Conservation (phyloP, 2,329 filamentous ascomycete species). For the Talaromyces sp. region DNA sequence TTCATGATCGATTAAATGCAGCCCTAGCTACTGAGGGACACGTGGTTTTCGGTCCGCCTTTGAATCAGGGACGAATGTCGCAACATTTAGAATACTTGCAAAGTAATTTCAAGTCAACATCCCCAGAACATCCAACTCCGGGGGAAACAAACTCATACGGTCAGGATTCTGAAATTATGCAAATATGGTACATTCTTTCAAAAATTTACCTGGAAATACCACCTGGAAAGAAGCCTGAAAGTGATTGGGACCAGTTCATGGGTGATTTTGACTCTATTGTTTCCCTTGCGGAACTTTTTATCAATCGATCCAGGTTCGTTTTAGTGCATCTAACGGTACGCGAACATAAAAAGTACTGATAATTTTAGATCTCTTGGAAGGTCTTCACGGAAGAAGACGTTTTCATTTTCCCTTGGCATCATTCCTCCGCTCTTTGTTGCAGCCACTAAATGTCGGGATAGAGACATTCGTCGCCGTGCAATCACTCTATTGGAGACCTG, state of each 20-base stretch:
- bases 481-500: neutral
- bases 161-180: neutral
- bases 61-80: neutral
- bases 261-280: neutral
- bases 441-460: neutral
- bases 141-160: neutral
- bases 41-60: neutral
- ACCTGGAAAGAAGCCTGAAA: neutral
- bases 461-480: neutral
- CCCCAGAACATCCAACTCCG: neutral
- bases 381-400: neutral
- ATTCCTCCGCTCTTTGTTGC: neutral
- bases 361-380: neutral
- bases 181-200: neutral
- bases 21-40: neutral
- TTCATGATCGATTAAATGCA: neutral
- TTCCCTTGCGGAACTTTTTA: neutral
- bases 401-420: neutral
- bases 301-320: neutral
- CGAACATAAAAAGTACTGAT: neutral
- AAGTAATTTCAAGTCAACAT: neutral
- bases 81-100: neutral
- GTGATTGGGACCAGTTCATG: neutral
- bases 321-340: neutral
- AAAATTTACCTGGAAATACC: neutral